A percentile compares a stretch with the other conserved stretches of the same genome.
These are phyloP conservation scores for Fusarium temperatum DNA, from an alignment of 2,329 filamentous ascomycete species.

Conservation along the genomic window DNA sequence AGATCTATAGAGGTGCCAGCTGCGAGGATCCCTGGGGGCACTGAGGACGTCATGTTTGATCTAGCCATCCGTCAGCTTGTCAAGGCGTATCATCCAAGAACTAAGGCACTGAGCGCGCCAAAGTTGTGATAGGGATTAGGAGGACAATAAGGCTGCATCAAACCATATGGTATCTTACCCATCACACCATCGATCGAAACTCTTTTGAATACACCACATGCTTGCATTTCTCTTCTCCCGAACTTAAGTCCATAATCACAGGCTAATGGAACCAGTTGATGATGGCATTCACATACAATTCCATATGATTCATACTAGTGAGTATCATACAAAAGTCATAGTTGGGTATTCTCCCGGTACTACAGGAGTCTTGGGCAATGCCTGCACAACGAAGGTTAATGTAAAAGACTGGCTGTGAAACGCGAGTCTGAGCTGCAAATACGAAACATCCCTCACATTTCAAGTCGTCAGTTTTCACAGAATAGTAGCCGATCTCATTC, in stretches of 20 bases:
- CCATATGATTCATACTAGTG: no score
- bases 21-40: not conserved
- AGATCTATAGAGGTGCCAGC: not conserved
- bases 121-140: not conserved
- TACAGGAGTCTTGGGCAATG: not conserved
- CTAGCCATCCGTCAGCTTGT: not conserved
- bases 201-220: not conserved
- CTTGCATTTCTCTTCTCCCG: not conserved
- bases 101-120: not conserved
- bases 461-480: no score
- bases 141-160: not conserved
- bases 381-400: rapidly evolving
- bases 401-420: not conserved
- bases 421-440: rapidly evolving
- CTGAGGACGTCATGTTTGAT: not conserved
- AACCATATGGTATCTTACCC: not conserved
- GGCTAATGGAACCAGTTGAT: rapidly evolving
- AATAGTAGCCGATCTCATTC: not conserved
- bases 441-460: not conserved
- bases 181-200: rapidly evolving
- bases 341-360: rapidly evolving
- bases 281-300: rapidly evolving
- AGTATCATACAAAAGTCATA: no score
- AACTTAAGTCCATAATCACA: not conserved
- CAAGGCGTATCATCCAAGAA: not conserved